phyloP scores from a whole-genome alignment of 345 rosid genomes.

The Gossypium herbaceum region DNA sequence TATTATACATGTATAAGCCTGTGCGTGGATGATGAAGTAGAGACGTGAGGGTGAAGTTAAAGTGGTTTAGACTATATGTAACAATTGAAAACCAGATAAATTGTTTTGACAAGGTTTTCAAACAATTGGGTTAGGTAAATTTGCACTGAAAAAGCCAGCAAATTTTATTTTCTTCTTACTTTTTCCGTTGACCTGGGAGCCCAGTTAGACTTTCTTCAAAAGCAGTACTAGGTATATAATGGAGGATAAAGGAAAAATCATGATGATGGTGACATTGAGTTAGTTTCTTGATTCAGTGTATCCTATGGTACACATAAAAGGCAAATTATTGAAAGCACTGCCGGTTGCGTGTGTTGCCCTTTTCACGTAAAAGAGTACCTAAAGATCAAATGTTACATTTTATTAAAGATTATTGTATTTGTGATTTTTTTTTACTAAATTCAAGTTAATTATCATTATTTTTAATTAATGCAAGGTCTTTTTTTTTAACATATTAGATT shows the following conservation, averaged over 20 bases:
- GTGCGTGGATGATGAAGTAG: neutral
- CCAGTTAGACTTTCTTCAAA: no score
- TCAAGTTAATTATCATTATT: no score
- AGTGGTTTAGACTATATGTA: neutral
- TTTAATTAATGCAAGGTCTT: no score
- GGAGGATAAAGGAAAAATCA: neutral
- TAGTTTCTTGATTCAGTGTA: constrained; percentile 1
- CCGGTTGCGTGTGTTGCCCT: neutral
- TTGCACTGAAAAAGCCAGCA: neutral
- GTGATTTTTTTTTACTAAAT: no score
- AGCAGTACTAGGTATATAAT: no score
- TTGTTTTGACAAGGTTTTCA: neutral
- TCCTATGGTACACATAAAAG: neutral
- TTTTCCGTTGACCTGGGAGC: no score
- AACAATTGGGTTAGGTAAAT: neutral
- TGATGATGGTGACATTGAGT: neutral
- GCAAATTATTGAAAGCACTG: neutral
- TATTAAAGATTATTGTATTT: neutral
- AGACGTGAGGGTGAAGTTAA: neutral
- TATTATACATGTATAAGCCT: neutral
- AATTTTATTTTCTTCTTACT: neutral
- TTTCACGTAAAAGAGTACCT: neutral
- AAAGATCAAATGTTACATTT: neutral
- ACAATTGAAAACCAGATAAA: neutral
- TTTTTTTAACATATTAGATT: no score